Conservation (phyloP, 1,139 yeast species). For the Magnusiomyces magnusii region DNA sequence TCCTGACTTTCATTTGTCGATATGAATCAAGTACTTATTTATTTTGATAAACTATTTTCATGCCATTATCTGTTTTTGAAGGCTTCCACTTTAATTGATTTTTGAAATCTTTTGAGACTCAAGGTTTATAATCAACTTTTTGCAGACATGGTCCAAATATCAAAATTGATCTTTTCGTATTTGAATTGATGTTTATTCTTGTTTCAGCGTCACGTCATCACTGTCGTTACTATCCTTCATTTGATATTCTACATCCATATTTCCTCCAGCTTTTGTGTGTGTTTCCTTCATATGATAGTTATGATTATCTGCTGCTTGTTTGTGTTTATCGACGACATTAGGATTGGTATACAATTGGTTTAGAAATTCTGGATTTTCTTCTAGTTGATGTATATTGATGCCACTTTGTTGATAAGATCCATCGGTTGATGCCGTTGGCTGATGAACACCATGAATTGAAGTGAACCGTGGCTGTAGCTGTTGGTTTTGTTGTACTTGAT, state of each 20-base stretch:
- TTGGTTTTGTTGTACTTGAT: neutral
- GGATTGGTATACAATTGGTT: neutral
- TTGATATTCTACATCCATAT: neutral
- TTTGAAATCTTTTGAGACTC: neutral
- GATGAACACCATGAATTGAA: neutral
- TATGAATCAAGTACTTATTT: no score
- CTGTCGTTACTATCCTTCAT: no score
- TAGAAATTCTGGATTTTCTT: neutral
- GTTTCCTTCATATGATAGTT: neutral
- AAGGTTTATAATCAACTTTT: neutral
- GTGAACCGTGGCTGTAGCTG: neutral
- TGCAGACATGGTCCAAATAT: neutral
- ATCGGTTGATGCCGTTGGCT: neutral
- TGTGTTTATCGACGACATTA: neutral
- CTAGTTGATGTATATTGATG: neutral
- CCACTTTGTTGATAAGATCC: neutral
- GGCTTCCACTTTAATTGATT: neutral
- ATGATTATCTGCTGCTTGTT: neutral
- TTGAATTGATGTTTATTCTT: neutral
- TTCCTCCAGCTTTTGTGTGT: neutral
- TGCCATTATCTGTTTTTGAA: no score
- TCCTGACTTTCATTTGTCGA: no score
- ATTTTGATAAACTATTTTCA: no score
- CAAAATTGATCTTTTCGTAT: neutral
- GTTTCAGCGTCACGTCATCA: neutral